Evolutionary conservation across 164 flowering plant species (phyloP).

Genomic region (Platanus orientalis): DNA sequence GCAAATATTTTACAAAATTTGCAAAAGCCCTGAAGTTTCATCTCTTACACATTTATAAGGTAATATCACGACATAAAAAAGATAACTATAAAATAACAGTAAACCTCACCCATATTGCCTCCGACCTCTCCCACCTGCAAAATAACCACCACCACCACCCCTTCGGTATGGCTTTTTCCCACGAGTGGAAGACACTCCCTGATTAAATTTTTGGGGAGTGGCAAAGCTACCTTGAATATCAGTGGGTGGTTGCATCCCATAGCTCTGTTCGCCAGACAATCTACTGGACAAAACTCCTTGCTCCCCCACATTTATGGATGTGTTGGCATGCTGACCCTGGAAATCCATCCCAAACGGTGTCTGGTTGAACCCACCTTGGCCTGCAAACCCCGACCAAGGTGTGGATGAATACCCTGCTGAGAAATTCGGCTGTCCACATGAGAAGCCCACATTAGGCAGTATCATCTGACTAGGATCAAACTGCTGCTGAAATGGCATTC

Average conservation of each 20-base stretch:
- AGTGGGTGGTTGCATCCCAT: neutral
- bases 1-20: no score
- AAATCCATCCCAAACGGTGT: slow-evolving; percentile 24
- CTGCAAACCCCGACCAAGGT: slow-evolving; percentile 33
- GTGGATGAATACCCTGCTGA: slow-evolving; percentile 24
- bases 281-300: slow-evolving; percentile 14
- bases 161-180: slow-evolving; percentile 14
- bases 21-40: no score
- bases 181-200: slow-evolving; percentile 12
- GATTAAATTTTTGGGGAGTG: slow-evolving; percentile 16
- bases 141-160: slow-evolving; percentile 15
- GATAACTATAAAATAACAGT: no score
- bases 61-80: no score
- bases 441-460: slow-evolving; percentile 19
- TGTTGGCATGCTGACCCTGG: slow-evolving; percentile 23
- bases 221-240: slow-evolving; percentile 10
- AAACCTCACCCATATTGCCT: slow-evolving; percentile 4
- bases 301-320: slow-evolving; percentile 13
- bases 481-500: slow-evolving; percentile 43
- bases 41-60: no score
- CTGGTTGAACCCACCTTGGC: slow-evolving; percentile 32
- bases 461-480: slow-evolving; percentile 29
- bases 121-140: slow-evolving; percentile 16
- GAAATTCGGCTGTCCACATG: slow-evolving; percentile 32
- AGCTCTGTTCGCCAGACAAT: slow-evolving; percentile 4